Base-by-base conservation (phyloP, 768 basidiomycete genomes). In the Erythrobasidium yunnanense region DNA sequence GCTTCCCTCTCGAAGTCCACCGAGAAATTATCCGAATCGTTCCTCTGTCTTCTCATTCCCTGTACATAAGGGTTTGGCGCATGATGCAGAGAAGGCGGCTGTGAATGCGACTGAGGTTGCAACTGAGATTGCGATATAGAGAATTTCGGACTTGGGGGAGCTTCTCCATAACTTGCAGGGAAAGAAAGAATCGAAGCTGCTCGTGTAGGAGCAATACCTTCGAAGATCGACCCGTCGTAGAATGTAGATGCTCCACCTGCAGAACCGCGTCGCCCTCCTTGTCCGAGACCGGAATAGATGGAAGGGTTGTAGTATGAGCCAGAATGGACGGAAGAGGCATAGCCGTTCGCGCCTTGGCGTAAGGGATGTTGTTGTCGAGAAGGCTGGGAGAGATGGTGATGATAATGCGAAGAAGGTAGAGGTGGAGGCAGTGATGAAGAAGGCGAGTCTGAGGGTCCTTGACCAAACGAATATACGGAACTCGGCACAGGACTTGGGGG, bases 221-320 rank as follows among this genome's bases (percentile, higher is more conserved):
- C 75, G 66, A 67, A 76, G 50, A 74, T 70, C 8, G 75, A 75
- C 0, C 75, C 75, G 57, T 76, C 74, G 66, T 73, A 75, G 34
- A 71, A 69, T 4, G 75, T 73, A 42, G 75, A 73, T 22, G 73
- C 65, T 2, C 70, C 70, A 34, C 62, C 55, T 4, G 70, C 45
- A 11, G 70, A 58, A 4, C 57, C 55, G 17, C 69, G 58, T 7
- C 71, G 65, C 45, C 38, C 56, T 30, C 55, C 62, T 35, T 53
- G 57, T 5, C 63, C 50, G n/a, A n/a, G n/a, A 23, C 22, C 29
- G 5, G 30, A 42, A 42, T 66, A 42, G 2, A 1, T 55, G 1
- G 34, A 30, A 17, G 38, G n/a, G n/a, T 42, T 42, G 38, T 42
- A 42, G 38, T 11, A 42, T n/a, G 55, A 46, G 22, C 57, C 46